Conservation (phyloP, 805 yeast species). For the Schizosaccharomyces lindneri region DNA sequence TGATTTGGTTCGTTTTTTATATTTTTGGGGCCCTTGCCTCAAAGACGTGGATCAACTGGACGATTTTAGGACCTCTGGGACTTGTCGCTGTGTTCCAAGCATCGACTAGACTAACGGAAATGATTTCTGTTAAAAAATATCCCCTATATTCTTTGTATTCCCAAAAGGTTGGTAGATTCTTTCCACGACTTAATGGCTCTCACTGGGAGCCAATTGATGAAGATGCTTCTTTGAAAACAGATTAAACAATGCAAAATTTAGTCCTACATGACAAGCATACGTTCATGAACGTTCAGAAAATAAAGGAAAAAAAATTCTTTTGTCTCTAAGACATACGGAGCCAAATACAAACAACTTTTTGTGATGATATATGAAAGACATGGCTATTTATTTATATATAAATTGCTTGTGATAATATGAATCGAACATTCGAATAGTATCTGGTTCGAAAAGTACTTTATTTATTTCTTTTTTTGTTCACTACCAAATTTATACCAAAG, state of each 20-base stretch:
- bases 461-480: no score
- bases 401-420: no score
- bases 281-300: no score
- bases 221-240: not conserved
- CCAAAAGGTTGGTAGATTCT: slow-evolving; percentile 3
- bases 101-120: slow-evolving; percentile 4
- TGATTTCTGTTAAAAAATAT: slow-evolving; percentile 4
- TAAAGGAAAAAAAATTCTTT: no score
- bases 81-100: slow-evolving; percentile 1
- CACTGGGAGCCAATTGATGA: not conserved
- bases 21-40: slow-evolving; percentile 4
- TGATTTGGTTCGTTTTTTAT: slow-evolving; percentile 5
- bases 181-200: not conserved
- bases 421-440: no score
- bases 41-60: slow-evolving; percentile 4
- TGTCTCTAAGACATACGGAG: no score
- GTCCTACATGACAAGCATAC: no score
- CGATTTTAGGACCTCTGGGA: slow-evolving; percentile 1
- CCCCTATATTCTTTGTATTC: slow-evolving; percentile 3
- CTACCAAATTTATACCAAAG: no score
- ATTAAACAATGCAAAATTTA: not conserved
- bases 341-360: no score
- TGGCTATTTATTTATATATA: no score
- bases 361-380: no score
- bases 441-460: no score